Base-by-base conservation (phyloP, 306 rosid species). In the Vigna hirtella region DNA sequence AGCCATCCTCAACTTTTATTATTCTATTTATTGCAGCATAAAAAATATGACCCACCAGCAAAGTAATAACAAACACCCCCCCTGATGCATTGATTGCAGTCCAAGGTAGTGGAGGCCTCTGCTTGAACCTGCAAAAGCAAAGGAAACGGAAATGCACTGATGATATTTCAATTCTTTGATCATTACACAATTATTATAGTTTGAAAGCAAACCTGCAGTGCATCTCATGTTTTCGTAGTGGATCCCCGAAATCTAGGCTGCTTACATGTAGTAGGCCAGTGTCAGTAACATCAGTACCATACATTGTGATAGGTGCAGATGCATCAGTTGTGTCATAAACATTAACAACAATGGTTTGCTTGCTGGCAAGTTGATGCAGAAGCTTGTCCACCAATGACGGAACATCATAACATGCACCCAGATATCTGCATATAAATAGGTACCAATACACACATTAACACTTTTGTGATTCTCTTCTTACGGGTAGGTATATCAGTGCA, bases 311-410 rank as follows among this genome's bases (percentile, higher is more conserved):
- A 26, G 81, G 89, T 24, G 84, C 85, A 75, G 93, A 91, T 49
- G 88, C 89, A 84, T 91, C 85, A 26, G 98, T 95, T 64, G 89
- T 91, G 87, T 95, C 98, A 73, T 89, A 92, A 70, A 95, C 98
- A 86, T 95, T 91, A 40, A 95, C 98, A 74, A 91, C 97, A 79
- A 95, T 95, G 68, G 95, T 95, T 83, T 95, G 93, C 87, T 95
- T 91, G 91, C 98, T 88, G 74, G 98, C 97, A 86, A 95, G 98
- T 83, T 95, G 98, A 84, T 95, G 93, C 76, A 95, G 90, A 82
- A 95, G 98, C 89, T 92, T 95, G 87, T 95, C 97, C 82, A 95
- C 98, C 58, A 95, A 84, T 20, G 98, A 95, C 18, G 96, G 98
- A 62, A 95, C 92, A 79, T 95, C 98, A 28, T 95, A 95, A 55